These are phyloP conservation scores for Exophiala dermatitidis DNA, from an alignment of 2,329 filamentous ascomycete species.

Conservation along the genomic window DNA sequence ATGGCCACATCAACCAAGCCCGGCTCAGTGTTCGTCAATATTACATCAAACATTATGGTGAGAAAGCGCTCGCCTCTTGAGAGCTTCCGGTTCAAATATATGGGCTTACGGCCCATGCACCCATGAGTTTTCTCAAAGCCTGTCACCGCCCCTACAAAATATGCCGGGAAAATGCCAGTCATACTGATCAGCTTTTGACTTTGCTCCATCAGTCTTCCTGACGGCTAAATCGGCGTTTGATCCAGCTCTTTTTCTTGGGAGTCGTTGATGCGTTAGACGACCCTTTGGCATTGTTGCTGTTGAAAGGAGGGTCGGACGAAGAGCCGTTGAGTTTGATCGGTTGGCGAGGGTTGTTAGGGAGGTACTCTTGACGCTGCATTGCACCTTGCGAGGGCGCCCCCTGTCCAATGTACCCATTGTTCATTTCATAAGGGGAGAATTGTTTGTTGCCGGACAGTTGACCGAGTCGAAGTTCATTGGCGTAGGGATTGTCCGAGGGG, in stretches of 20 bases:
- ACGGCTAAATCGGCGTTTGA: constrained; percentile 74
- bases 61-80: constrained; percentile 1
- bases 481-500: constrained; percentile 32
- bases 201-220: constrained; percentile 26
- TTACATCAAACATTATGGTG: constrained; percentile 25
- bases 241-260: constrained; percentile 79
- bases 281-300: neutral
- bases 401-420: constrained; percentile 26
- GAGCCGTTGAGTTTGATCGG: constrained; percentile 26
- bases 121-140: constrained; percentile 1
- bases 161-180: constrained; percentile 9
- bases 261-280: constrained; percentile 6
- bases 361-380: constrained; percentile 11
- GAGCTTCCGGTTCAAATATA: constrained; percentile 4
- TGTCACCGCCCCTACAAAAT: constrained; percentile 1
- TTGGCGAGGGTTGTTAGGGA: constrained; percentile 18
- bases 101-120: constrained; percentile 5
- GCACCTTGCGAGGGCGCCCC: constrained; percentile 22
- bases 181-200: neutral
- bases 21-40: constrained; percentile 7
- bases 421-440: constrained; percentile 12
- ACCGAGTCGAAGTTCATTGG: constrained; percentile 30
- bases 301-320: constrained; percentile 3
- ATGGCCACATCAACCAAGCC: constrained; percentile 1
- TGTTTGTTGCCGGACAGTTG: constrained; percentile 10